Conservation (phyloP, 441 rosid genomes). For the Pelargonium cotyledonis region DNA sequence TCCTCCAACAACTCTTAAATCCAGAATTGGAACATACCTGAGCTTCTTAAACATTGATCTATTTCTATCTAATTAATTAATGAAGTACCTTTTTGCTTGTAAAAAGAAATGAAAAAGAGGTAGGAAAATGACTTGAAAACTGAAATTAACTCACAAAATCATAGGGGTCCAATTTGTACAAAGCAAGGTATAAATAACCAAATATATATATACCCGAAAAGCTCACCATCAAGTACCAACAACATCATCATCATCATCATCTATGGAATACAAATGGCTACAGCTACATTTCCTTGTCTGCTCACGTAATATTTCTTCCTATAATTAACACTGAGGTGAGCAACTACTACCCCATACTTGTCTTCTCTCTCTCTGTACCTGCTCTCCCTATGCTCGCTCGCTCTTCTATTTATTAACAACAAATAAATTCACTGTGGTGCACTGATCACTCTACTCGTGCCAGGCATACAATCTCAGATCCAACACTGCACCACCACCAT, state of each 20-base stretch:
- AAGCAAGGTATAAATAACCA: slow-evolving; percentile 29
- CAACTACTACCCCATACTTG: slow-evolving; percentile 14
- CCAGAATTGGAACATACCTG: no score
- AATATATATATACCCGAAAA: slow-evolving; percentile 30
- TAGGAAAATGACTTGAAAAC: not conserved
- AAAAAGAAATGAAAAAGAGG: no score
- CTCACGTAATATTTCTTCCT: slow-evolving; percentile 22
- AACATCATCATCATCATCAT: slow-evolving; percentile 4
- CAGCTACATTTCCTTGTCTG: slow-evolving; percentile 16
- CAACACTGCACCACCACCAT: not conserved
- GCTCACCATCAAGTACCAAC: slow-evolving; percentile 21
- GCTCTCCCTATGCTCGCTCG: not conserved
- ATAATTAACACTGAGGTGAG: slow-evolving; percentile 27
- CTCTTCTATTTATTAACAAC: slow-evolving; percentile 28
- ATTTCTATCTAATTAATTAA: no score
- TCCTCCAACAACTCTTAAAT: no score
- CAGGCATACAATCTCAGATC: not conserved
- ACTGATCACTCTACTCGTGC: slow-evolving; percentile 10
- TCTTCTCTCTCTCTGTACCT: slow-evolving; percentile 20
- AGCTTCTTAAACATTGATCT: no score
- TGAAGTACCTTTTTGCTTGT: no score
- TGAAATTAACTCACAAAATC: slow-evolving; percentile 18
- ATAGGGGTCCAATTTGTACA: slow-evolving; percentile 26
- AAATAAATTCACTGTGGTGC: slow-evolving; percentile 18
- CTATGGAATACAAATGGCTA: slow-evolving; percentile 36